Evolutionary conservation across 176 grass and related monocot species (phyloP).

Genomic region (Lolium rigidum): DNA sequence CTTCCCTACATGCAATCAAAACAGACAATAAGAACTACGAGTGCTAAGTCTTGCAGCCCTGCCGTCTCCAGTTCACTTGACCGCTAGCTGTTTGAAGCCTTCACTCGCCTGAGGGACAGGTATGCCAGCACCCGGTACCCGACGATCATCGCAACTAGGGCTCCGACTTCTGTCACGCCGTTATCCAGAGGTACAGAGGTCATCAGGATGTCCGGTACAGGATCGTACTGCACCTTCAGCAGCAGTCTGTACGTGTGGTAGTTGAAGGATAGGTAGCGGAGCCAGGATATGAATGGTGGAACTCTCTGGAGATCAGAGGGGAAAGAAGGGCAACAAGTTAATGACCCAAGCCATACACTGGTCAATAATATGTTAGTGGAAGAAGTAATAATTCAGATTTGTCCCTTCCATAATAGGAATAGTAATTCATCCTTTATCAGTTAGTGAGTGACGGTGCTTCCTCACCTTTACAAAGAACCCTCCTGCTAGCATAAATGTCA

Average conservation of each 20-base stretch:
- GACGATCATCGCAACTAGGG: constrained; percentile 77
- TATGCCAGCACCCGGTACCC: constrained; percentile 86
- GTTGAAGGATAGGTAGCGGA: constrained; percentile 95
- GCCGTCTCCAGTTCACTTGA: background rate
- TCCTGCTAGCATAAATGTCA: constrained; percentile 99
- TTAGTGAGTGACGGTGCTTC: background rate
- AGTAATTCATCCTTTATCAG: background rate
- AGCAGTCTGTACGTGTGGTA: constrained; percentile 95
- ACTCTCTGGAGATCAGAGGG: constrained; percentile 67
- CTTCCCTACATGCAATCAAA: constrained; percentile 30
- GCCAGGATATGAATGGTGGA: constrained; percentile 92
- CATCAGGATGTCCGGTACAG: constrained; percentile 60
- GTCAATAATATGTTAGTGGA: background rate
- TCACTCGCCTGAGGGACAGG: constrained; percentile 73
- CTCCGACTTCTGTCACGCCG: constrained; percentile 64
- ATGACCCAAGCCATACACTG: background rate
- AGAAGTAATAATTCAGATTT: background rate
- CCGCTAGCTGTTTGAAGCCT: constrained; percentile 40
- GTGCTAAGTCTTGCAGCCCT: background rate
- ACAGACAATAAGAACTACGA: background rate
- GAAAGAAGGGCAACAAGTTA: background rate
- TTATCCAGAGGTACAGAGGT: constrained; percentile 56
- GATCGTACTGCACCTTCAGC: constrained; percentile 87
- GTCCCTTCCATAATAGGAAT: background rate
- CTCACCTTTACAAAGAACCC: constrained; percentile 97